Conservation (phyloP, 2,329 filamentous ascomycete genomes). For the Biscogniauxia sp. region DNA sequence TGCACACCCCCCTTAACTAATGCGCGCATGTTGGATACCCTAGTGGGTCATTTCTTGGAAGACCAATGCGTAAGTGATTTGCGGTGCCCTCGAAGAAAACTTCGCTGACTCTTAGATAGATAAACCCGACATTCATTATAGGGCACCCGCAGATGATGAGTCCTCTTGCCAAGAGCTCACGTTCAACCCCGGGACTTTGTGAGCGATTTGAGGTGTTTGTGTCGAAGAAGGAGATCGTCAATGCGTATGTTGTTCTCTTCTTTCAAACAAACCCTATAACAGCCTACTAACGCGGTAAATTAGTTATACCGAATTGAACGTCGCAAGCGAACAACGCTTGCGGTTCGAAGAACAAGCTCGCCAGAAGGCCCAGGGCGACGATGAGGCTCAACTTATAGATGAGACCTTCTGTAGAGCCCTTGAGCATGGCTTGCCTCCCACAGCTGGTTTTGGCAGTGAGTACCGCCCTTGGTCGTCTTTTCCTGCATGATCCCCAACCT, state of each 20-base stretch:
- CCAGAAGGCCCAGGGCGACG: conserved; percentile 95
- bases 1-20: conserved; percentile 91
- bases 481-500: background rate
- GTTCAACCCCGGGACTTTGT: conserved; percentile 76
- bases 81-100: background rate
- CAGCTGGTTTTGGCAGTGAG: conserved; percentile 79
- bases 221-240: conserved; percentile 94
- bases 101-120: conserved; percentile 21
- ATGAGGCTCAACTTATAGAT: conserved; percentile 93
- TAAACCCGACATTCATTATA: conserved; percentile 90
- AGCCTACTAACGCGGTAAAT: background rate
- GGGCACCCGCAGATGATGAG: conserved; percentile 59
- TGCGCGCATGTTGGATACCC: conserved; percentile 92
- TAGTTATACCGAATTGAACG: conserved; percentile 81
- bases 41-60: conserved; percentile 93
- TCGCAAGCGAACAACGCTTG: conserved; percentile 89
- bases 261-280: background rate
- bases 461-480: background rate
- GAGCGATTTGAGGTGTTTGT: conserved; percentile 98
- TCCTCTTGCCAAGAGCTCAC: conserved; percentile 93
- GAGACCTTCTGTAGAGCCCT: conserved; percentile 91
- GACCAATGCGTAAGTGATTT: conserved; percentile 40
- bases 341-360: conserved; percentile 92
- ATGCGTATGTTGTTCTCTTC: conserved; percentile 52
- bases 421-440: conserved; percentile 89